Percentiles rank a stretch among this genome's conserved stretches.
Evolutionary conservation across 352 stramenopile species (phyloP).

Genomic region (Peronospora farinosa): DNA sequence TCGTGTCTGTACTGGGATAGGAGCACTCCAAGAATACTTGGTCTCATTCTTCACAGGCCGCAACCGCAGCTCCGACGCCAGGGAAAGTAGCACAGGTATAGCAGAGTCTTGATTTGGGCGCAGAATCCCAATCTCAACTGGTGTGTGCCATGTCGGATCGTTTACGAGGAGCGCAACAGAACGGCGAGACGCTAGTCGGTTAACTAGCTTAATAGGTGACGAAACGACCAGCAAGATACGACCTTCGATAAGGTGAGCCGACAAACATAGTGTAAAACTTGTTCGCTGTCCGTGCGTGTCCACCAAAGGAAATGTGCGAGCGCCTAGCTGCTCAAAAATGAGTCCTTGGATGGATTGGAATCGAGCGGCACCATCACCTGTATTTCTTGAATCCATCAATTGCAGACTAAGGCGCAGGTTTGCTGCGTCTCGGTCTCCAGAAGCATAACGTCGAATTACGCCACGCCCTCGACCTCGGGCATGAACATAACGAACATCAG

Average conservation of each 20-base stretch:
- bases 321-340: constrained; percentile 71
- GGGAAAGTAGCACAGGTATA: constrained; percentile 60
- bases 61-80: constrained; percentile 63
- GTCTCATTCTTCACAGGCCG: constrained; percentile 36
- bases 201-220: constrained; percentile 74
- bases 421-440: constrained; percentile 40
- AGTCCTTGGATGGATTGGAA: constrained; percentile 77
- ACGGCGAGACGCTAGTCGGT: constrained; percentile 45
- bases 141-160: constrained; percentile 64
- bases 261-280: constrained; percentile 54
- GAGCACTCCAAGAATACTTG: constrained; percentile 61
- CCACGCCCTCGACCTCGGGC: constrained; percentile 47
- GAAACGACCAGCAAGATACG: constrained; percentile 74
- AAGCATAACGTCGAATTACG: constrained; percentile 67
- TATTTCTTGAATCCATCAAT: constrained; percentile 36
- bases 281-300: constrained; percentile 46
- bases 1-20: constrained; percentile 68
- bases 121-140: constrained; percentile 66
- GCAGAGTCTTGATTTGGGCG: constrained; percentile 52
- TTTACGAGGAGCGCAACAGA: constrained; percentile 75
- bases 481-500: constrained; percentile 67
- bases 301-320: constrained; percentile 55
- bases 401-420: constrained; percentile 61
- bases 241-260: constrained; percentile 64
- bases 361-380: constrained; percentile 5